These are phyloP conservation scores for Lichtheimia ornata DNA, from an alignment of 371 early-diverging fungal species.

Conservation along the genomic window DNA sequence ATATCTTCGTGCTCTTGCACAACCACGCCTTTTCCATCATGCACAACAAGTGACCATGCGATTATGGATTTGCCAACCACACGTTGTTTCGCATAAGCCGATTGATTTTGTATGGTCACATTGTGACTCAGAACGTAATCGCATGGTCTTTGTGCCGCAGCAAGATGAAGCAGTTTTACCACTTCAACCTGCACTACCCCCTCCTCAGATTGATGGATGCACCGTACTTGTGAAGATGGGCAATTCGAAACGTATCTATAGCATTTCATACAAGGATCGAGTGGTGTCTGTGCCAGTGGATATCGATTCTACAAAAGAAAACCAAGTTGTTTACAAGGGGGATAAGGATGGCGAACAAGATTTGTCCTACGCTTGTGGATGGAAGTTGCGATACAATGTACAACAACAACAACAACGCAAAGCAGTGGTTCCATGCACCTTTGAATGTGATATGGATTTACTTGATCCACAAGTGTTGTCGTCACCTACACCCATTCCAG, in stretches of 20 bases:
- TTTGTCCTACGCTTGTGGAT: slow-evolving; percentile 8
- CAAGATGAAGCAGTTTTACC: slow-evolving; percentile 2
- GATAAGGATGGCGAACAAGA: not conserved
- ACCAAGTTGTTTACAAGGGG: not conserved
- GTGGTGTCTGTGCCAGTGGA: slow-evolving; percentile 11
- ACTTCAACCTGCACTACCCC: slow-evolving; percentile 12
- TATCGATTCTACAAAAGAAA: not conserved
- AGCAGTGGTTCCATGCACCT: slow-evolving; percentile 9
- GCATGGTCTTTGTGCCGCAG: slow-evolving; percentile 16
- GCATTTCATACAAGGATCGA: slow-evolving; percentile 23
- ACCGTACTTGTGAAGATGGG: slow-evolving; percentile 15
- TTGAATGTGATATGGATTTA: slow-evolving; percentile 18
- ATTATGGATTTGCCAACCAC: slow-evolving; percentile 19
- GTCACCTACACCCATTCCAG: slow-evolving; percentile 7
- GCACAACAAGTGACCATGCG: slow-evolving; percentile 22
- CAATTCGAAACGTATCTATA: slow-evolving; percentile 19
- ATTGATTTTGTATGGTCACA: slow-evolving; percentile 18
- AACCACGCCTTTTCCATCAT: slow-evolving; percentile 18
- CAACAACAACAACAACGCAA: not conserved
- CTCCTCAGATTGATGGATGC: slow-evolving; percentile 24
- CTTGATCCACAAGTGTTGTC: slow-evolving; percentile 20
- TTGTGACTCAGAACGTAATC: slow-evolving; percentile 5
- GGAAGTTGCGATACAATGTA: slow-evolving; percentile 16
- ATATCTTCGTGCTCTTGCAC: slow-evolving; percentile 18
- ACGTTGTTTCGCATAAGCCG: slow-evolving; percentile 17